A percentile compares a stretch with the other conserved stretches of the same genome.
Evolutionary conservation across 2,329 filamentous ascomycete species (phyloP).

Genomic region (Aspergillus hiratsukae): DNA sequence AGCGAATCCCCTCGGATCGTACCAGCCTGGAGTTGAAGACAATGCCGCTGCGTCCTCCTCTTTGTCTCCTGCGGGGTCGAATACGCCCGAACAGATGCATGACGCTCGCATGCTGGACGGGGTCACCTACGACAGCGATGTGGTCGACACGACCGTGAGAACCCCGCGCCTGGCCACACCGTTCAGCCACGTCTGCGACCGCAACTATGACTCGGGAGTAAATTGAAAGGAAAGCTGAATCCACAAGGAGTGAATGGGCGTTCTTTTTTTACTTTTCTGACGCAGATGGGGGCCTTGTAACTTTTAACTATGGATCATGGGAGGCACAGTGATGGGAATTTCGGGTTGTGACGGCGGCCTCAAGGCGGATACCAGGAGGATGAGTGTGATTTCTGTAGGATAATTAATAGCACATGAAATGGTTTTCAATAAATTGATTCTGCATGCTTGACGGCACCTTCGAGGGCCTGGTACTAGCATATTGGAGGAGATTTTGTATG

Average conservation of each 20-base stretch:
- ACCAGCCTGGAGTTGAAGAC: constrained; percentile 30
- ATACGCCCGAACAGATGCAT: constrained; percentile 37
- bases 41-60: constrained; percentile 39
- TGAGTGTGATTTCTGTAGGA: not conserved
- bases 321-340: not conserved
- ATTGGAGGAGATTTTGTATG: not conserved
- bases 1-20: constrained; percentile 23
- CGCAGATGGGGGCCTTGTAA: not conserved
- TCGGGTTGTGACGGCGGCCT: not conserved
- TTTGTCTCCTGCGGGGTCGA: constrained; percentile 32
- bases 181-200: constrained; percentile 5
- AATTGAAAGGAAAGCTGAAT: not conserved
- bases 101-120: constrained; percentile 66
- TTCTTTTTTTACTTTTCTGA: too few relatives aligned
- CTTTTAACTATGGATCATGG: not conserved
- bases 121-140: constrained; percentile 57
- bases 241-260: not conserved
- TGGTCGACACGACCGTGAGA: constrained; percentile 62
- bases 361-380: not conserved
- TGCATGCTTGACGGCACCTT: not conserved
- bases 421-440: not conserved
- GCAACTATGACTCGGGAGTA: not conserved
- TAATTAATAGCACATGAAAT: not conserved
- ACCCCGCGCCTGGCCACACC: constrained; percentile 51
- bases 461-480: not conserved